Evolutionary conservation across 2,329 filamentous ascomycete species (phyloP).

Genomic region (Thermothelomyces thermophilus): DNA sequence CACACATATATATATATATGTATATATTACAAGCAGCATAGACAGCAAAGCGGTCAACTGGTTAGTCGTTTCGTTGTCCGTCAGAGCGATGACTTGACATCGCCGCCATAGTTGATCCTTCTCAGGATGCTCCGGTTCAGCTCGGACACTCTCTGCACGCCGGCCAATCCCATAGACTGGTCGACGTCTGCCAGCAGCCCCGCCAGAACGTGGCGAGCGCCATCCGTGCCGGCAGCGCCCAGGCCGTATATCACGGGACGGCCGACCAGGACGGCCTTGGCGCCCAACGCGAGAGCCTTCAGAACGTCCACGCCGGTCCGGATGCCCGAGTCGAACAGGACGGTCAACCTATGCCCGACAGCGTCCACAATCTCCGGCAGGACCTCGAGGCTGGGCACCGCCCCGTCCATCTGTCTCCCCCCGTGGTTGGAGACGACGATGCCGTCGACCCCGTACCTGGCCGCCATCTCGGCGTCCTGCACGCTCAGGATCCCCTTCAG

Average conservation of each 20-base stretch:
- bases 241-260: slow-evolving; percentile 54
- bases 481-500: slow-evolving; percentile 52
- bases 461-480: slow-evolving; percentile 42
- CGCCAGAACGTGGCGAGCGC: slow-evolving; percentile 45
- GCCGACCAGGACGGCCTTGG: slow-evolving; percentile 51
- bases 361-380: slow-evolving; percentile 55
- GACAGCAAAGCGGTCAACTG: neutral
- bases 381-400: slow-evolving; percentile 48
- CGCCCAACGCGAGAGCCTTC: slow-evolving; percentile 50
- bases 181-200: slow-evolving; percentile 48
- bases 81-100: slow-evolving; percentile 12
- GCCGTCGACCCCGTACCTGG: slow-evolving; percentile 40
- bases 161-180: slow-evolving; percentile 48
- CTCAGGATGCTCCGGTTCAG: slow-evolving; percentile 32
- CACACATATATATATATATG: too few species aligned
- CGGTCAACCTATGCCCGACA: slow-evolving; percentile 50
- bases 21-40: too few species aligned
- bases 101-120: slow-evolving; percentile 19
- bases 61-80: neutral
- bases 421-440: slow-evolving; percentile 55
- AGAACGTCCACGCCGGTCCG: slow-evolving; percentile 50
- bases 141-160: slow-evolving; percentile 39
- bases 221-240: slow-evolving; percentile 46
- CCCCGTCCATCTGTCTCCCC: slow-evolving; percentile 50
- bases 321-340: slow-evolving; percentile 57